phyloP scores from a whole-genome alignment of 2,329 filamentous ascomycete genomes.

The Alternaria triticina region DNA sequence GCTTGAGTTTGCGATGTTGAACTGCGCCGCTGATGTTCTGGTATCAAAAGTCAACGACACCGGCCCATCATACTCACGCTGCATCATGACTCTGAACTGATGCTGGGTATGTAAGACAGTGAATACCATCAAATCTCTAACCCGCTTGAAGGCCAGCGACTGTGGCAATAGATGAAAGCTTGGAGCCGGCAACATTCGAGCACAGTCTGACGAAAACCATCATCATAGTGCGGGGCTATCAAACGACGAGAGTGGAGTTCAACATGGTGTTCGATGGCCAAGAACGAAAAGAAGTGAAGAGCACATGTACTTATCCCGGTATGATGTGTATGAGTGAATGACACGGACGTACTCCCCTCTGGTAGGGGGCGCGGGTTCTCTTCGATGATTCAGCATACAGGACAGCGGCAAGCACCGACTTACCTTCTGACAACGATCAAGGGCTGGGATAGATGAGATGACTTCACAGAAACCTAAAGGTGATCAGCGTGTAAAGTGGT shows the following conservation, averaged over 20 bases:
- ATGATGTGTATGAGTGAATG: background rate
- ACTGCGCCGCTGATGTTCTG: background rate
- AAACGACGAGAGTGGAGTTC: background rate
- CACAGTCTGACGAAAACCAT: background rate
- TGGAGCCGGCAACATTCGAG: background rate
- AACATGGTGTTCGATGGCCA: background rate
- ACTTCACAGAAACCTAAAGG: slow-evolving; percentile 24
- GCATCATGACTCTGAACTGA: background rate
- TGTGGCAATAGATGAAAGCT: background rate
- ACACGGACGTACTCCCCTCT: background rate
- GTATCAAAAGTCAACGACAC: background rate
- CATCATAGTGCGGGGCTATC: background rate
- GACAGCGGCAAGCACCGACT: slow-evolving; percentile 12
- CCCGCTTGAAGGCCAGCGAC: background rate
- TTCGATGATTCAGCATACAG: slow-evolving; percentile 13
- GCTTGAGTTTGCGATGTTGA: background rate
- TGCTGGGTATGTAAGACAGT: background rate
- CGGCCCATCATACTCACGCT: background rate
- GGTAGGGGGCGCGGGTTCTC: background rate
- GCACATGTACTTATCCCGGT: slow-evolving; percentile 3
- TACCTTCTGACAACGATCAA: slow-evolving; percentile 13
- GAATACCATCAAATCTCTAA: background rate
- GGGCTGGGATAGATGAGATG: background rate
- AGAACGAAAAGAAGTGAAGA: background rate
- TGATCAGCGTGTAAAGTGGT: slow-evolving; percentile 29